A percentile compares a stretch with the other conserved stretches of the same genome.
These are phyloP conservation scores for Globisporangium paroecandrum DNA, from an alignment of 352 stramenopile genomes.

Conservation along the genomic window DNA sequence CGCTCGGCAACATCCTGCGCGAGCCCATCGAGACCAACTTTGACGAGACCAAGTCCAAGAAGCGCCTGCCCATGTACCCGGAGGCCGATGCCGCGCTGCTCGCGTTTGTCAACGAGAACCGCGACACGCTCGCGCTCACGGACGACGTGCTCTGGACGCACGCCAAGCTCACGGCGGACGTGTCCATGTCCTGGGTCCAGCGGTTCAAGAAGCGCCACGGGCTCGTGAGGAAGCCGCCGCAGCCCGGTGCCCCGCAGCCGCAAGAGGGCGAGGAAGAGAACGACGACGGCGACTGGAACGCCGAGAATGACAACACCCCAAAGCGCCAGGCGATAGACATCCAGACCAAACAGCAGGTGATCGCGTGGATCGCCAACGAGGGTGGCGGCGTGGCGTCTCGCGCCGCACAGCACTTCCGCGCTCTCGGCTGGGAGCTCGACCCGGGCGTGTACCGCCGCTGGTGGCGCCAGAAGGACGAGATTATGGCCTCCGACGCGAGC, in stretches of 20 bases:
- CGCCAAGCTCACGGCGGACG: conserved; percentile 7
- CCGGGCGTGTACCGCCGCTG: conserved; percentile 12
- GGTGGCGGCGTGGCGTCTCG: conserved; percentile 14
- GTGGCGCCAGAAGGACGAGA: conserved; percentile 13
- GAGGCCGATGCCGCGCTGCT: conserved; percentile 12
- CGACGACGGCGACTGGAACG: background rate
- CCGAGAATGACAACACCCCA: background rate
- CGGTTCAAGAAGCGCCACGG: conserved; percentile 16
- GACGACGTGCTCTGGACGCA: conserved; percentile 14
- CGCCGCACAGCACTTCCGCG: conserved; percentile 11
- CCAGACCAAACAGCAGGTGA: conserved; percentile 13
- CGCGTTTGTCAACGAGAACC: conserved; percentile 3
- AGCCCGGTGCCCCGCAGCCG: background rate
- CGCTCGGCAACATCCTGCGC: conserved; percentile 16
- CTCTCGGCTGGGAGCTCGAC: conserved; percentile 9
- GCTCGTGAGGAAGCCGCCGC: background rate
- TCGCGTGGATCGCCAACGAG: conserved; percentile 13
- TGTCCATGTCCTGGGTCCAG: conserved; percentile 15
- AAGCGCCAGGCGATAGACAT: conserved; percentile 18
- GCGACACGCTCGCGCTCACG: conserved; percentile 1
- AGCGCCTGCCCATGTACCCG: background rate
- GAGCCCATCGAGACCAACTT: conserved; percentile 12
- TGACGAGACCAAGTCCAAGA: conserved; percentile 9
- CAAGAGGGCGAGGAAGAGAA: background rate
- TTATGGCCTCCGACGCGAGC: conserved; percentile 10